A percentile compares a stretch with the other conserved stretches of the same genome.
These are phyloP conservation scores for Bremia lactucae DNA, from an alignment of 352 stramenopile species.

Conservation along the genomic window DNA sequence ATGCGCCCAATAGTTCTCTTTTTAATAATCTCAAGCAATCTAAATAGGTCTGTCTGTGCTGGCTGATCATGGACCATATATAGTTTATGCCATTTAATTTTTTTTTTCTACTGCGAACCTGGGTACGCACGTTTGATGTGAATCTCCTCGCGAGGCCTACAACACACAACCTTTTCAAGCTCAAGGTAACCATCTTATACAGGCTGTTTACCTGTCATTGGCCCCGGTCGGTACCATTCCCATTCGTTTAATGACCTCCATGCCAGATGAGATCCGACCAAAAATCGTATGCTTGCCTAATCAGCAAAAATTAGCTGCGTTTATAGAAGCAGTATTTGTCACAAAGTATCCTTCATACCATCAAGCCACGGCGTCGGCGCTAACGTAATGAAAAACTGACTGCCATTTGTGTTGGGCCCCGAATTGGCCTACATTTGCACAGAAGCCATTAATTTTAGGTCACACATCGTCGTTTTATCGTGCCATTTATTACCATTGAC, in stretches of 20 bases:
- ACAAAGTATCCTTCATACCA: slow-evolving; percentile 30
- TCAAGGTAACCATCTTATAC: background rate
- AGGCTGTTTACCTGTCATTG: slow-evolving; percentile 63
- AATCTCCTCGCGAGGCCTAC: slow-evolving; percentile 73
- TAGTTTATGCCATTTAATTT: too few relatives aligned
- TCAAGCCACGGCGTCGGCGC: slow-evolving; percentile 90
- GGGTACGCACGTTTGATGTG: slow-evolving; percentile 59
- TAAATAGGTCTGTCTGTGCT: too few relatives aligned
- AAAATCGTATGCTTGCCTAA: slow-evolving; percentile 90
- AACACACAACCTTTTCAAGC: background rate
- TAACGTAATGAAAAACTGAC: slow-evolving; percentile 92
- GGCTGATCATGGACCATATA: too few relatives aligned
- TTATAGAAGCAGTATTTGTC: background rate
- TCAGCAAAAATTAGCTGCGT: slow-evolving; percentile 1
- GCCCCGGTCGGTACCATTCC: slow-evolving; percentile 80
- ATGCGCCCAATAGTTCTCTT: too few relatives aligned
- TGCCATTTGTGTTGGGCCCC: slow-evolving; percentile 87
- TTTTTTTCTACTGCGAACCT: slow-evolving; percentile 29
- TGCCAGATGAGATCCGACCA: slow-evolving; percentile 86
- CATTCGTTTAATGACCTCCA: slow-evolving; percentile 89
- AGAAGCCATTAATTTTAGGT: too few relatives aligned
- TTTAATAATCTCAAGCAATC: too few relatives aligned
- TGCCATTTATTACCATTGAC: slow-evolving; percentile 49
- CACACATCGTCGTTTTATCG: too few relatives aligned
- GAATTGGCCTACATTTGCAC: slow-evolving; percentile 88